A percentile compares a stretch with the other conserved stretches of the same genome.
These are phyloP conservation scores for Starmerella bacillaris DNA, from an alignment of 805 yeast species.

Conservation along the genomic window DNA sequence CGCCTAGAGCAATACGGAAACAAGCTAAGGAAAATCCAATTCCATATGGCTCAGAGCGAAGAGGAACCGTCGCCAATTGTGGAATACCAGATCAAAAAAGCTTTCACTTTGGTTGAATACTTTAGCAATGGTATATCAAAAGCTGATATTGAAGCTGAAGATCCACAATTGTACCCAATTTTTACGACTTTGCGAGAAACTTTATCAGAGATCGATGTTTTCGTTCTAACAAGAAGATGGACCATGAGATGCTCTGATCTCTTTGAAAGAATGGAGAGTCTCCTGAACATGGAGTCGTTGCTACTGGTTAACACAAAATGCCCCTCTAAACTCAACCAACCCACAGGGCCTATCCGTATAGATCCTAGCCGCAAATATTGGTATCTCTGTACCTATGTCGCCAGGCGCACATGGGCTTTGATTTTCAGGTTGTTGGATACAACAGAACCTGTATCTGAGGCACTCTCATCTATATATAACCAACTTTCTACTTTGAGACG, in stretches of 20 bases:
- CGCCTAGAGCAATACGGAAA: conserved; percentile 4
- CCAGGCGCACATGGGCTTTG: conserved; percentile 80
- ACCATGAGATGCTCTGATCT: conserved; percentile 90
- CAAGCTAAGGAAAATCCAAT: conserved; percentile 6
- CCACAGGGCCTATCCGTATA: conserved; percentile 1
- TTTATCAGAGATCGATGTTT: conserved; percentile 59
- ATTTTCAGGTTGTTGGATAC: conserved; percentile 78
- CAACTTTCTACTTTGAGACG: conserved; percentile 82
- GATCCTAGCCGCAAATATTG: background rate
- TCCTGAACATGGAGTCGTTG: conserved; percentile 55
- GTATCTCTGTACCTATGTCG: conserved; percentile 31
- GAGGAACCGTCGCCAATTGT: conserved; percentile 1
- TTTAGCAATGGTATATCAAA: conserved; percentile 20
- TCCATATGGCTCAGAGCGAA: conserved; percentile 1
- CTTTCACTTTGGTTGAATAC: conserved; percentile 8
- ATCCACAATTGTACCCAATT: conserved; percentile 35
- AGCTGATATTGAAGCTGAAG: conserved; percentile 15
- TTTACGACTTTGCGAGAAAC: conserved; percentile 47
- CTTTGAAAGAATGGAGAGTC: conserved; percentile 57
- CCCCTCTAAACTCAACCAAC: background rate
- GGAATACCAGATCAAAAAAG: conserved; percentile 7
- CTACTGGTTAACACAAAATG: conserved; percentile 10
- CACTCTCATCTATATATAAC: conserved; percentile 82
- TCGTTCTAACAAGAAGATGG: conserved; percentile 90
- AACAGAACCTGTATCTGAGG: conserved; percentile 89